Base-by-base conservation (phyloP, 768 basidiomycete genomes). In the Boletellus ananas region DNA sequence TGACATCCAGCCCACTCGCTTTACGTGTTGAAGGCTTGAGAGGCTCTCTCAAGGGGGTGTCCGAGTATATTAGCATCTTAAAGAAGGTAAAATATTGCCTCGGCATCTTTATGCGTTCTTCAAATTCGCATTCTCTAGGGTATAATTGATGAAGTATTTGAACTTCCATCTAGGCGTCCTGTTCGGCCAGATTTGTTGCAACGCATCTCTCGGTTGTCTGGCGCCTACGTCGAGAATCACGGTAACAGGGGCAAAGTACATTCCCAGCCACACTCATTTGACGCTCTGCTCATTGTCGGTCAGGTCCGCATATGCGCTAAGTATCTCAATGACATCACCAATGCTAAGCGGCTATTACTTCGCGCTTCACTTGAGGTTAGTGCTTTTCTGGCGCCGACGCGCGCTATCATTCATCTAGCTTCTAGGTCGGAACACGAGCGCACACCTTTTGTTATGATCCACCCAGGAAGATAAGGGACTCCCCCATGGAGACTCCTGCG, bases 141-240 rank as follows among this genome's bases (percentile, higher is more conserved):
- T 45, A 60, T 67, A 40, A 55, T 58, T 16, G 64, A 72, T 37
- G 70, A 73, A 23, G 65, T 58, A 21, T 61, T 70, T 35, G 66
- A 71, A 47, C 66, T 85, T 13, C 83, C 83, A 10, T 67, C 74
- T 4, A 62, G 68, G 23, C 60, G 58, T 38, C 64, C 70, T n/a
- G 58, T 87, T 35, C 68, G 65, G 1, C 58, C 68, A 10, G 77
- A 79, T 47, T 54, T 80, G n/a, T 57, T 84, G 18, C 79, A 81
- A 52, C 75, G 74, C 23, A 79, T 90, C 51, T 90, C 89, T n/a
- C 81, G 84, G 45, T 49, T 79, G 17, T 75, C 85, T 7, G 81
- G 80, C 38, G 87, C 83, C 4, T 82, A 83, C 55, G 64, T 82
- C 5, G 83, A 87, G 61, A 75, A 74, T 50, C 58, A 73, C 23